Conservation (phyloP, 257 asterid species). For the Anisodus tanguticus region DNA sequence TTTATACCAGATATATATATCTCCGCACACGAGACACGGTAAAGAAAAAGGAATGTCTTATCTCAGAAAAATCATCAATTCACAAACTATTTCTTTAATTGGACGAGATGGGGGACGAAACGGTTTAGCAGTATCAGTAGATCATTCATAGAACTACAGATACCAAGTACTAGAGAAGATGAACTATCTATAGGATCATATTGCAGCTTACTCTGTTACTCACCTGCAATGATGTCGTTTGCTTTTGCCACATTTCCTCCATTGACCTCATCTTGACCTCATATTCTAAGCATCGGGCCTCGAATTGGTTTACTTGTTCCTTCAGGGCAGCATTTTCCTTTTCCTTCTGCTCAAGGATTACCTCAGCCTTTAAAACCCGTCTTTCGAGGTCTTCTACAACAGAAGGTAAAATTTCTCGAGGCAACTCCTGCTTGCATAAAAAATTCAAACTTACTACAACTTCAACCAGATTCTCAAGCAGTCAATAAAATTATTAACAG, state of each 20-base stretch:
- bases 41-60: not conserved
- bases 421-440: slow-evolving; percentile 57
- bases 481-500: not conserved
- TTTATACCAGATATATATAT: not conserved
- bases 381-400: slow-evolving; percentile 74
- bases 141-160: not conserved
- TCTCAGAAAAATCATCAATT: not conserved
- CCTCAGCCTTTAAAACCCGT: slow-evolving; percentile 59
- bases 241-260: slow-evolving; percentile 95
- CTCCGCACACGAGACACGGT: not conserved
- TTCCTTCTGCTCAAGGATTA: slow-evolving; percentile 62
- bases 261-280: slow-evolving; percentile 82
- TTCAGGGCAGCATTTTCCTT: slow-evolving; percentile 70
- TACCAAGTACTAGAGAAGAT: no score
- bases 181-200: slow-evolving; percentile 8
- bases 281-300: slow-evolving; percentile 67
- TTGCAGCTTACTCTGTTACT: slow-evolving; percentile 36
- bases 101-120: not conserved
- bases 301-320: slow-evolving; percentile 66
- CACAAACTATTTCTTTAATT: not conserved
- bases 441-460: slow-evolving; percentile 32
- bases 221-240: slow-evolving; percentile 83
- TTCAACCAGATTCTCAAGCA: slow-evolving; percentile 19
- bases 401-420: slow-evolving; percentile 53
- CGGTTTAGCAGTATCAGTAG: not conserved